Evolutionary conservation across 116 monocot species (phyloP).

Genomic region (Trichopus zeylanicus): DNA sequence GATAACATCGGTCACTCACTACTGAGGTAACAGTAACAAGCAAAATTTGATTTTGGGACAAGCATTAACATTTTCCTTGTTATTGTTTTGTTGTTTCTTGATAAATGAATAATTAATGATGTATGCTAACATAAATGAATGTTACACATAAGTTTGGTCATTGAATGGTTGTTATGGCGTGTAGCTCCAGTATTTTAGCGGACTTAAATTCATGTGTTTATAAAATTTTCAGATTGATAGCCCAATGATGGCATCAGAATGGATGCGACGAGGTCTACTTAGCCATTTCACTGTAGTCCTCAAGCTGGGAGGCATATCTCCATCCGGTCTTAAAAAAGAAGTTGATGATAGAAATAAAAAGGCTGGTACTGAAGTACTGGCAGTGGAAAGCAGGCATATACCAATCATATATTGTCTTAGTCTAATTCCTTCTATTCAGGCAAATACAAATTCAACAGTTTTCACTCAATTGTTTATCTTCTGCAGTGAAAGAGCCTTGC

Average conservation of each 20-base stretch:
- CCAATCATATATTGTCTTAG: background rate
- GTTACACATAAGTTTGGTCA: too few species aligned
- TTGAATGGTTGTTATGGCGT: too few species aligned
- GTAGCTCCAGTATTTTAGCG: background rate
- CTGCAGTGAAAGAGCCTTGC: conserved; percentile 80
- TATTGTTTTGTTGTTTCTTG: background rate
- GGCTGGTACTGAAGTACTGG: conserved; percentile 48
- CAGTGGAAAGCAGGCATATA: conserved; percentile 63
- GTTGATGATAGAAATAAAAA: conserved; percentile 60
- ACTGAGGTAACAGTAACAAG: too few species aligned
- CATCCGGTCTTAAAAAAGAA: conserved; percentile 69
- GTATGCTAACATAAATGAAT: too few species aligned
- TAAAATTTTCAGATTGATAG: conserved; percentile 62
- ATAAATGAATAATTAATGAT: background rate
- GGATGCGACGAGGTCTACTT: conserved; percentile 51
- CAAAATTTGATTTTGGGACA: background rate
- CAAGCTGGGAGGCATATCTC: conserved; percentile 85
- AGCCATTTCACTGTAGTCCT: conserved; percentile 80
- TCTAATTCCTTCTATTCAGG: too few species aligned
- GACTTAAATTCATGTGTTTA: conserved; percentile 1
- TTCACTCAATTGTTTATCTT: too few species aligned
- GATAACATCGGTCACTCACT: too few species aligned
- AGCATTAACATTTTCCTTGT: background rate
- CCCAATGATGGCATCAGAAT: conserved; percentile 74
- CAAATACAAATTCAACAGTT: too few species aligned